A percentile compares a stretch with the other conserved stretches of the same genome.
These are phyloP conservation scores for Sordariomycetes sp. DNA, from an alignment of 2,329 filamentous ascomycete species.

Conservation along the genomic window DNA sequence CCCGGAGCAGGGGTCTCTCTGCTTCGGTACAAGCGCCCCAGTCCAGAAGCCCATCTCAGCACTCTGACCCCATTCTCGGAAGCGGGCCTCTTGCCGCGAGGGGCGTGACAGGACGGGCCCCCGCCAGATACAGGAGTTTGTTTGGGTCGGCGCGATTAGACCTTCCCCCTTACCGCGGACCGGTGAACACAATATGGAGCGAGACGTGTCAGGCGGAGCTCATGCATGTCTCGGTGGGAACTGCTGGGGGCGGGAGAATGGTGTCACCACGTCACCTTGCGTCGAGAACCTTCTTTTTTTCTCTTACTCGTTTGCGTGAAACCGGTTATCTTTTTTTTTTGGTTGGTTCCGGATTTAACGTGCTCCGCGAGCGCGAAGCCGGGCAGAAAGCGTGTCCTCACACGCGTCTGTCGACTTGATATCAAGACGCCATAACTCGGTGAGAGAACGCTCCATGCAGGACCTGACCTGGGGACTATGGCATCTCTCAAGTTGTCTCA, in stretches of 20 bases:
- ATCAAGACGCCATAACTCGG: too few species aligned
- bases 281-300: background rate
- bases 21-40: too few species aligned
- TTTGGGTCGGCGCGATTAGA: background rate
- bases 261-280: background rate
- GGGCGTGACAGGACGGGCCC: background rate
- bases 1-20: background rate
- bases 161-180: background rate
- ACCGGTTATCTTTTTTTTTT: too few species aligned
- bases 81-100: background rate
- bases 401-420: too few species aligned
- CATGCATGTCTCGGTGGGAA: background rate
- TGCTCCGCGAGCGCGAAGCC: too few species aligned
- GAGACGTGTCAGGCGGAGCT: background rate
- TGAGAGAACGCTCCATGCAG: too few species aligned
- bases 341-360: too few species aligned
- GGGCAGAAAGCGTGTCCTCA: too few species aligned
- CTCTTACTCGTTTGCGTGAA: background rate
- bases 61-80: background rate
- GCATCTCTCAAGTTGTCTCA: too few species aligned
- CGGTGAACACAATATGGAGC: background rate
- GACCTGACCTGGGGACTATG: too few species aligned
- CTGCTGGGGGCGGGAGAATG: background rate
- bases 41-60: too few species aligned
- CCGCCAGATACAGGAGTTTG: background rate